Conservation (phyloP, 208 protist species). For the Trypanosoma grayi region DNA sequence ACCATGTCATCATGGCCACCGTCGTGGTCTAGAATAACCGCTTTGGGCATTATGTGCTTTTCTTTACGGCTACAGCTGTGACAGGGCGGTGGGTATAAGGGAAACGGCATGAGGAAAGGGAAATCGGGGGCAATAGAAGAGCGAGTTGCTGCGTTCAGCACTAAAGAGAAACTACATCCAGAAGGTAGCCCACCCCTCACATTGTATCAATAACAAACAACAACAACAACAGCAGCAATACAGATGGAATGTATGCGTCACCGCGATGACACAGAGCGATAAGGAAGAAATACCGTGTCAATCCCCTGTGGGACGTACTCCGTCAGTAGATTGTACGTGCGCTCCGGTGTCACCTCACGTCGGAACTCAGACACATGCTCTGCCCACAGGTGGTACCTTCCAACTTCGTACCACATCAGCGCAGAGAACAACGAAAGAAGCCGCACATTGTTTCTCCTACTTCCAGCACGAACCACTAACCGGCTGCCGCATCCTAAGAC, state of each 20-base stretch:
- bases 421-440: conserved; percentile 40
- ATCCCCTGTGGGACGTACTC: conserved; percentile 72
- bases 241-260: conserved; percentile 2
- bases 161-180: too few relatives aligned
- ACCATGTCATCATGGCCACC: conserved; percentile 86
- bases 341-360: conserved; percentile 52
- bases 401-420: conserved; percentile 86
- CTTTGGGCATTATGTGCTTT: conserved; percentile 33
- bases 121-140: too few relatives aligned
- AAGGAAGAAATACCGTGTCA: conserved; percentile 52
- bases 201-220: neutral
- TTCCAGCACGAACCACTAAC: conserved; percentile 48
- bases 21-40: conserved; percentile 87
- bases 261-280: conserved; percentile 26
- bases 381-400: conserved; percentile 77
- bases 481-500: conserved; percentile 51
- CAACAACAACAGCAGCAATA: conserved; percentile 22
- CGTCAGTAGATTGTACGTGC: conserved; percentile 58
- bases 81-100: too few relatives aligned
- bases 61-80: too few relatives aligned
- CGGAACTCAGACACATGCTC: conserved; percentile 71
- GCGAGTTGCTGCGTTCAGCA: neutral
- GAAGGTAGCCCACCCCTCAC: neutral
- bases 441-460: conserved; percentile 24
- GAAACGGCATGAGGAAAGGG: too few relatives aligned